A percentile compares a stretch with the other conserved stretches of the same genome.
Evolutionary conservation across 352 stramenopile genomes (phyloP).

Genomic region (Globisporangium perplexum): DNA sequence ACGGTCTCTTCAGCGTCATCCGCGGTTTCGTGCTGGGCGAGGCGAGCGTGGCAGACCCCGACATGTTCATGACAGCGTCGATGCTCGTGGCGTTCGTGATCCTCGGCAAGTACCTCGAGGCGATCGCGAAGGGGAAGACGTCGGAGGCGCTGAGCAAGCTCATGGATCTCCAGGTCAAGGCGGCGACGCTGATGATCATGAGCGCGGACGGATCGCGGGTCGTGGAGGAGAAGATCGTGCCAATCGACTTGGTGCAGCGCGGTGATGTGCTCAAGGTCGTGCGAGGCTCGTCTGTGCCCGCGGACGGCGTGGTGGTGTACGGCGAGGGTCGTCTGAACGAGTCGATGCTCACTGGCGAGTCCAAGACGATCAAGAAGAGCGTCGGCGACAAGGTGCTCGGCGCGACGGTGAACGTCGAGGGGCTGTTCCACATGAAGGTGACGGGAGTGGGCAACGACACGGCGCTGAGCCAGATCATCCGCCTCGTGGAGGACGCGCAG

Average conservation of each 20-base stretch:
- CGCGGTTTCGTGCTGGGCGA: conserved; percentile 62
- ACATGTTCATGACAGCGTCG: conserved; percentile 98
- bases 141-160: conserved; percentile 94
- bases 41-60: conserved; percentile 51
- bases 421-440: conserved; percentile 90
- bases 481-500: conserved; percentile 98
- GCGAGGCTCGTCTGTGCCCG: conserved; percentile 88
- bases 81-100: conserved; percentile 98
- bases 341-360: conserved; percentile 94
- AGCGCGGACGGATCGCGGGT: conserved; percentile 48
- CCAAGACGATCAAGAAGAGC: conserved; percentile 91
- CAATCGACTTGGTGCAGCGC: conserved; percentile 86
- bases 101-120: conserved; percentile 97
- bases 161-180: conserved; percentile 94
- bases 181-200: conserved; percentile 89
- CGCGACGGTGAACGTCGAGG: conserved; percentile 90
- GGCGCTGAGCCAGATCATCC: conserved; percentile 96
- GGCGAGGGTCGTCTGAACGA: conserved; percentile 92
- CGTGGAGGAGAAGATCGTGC: conserved; percentile 67
- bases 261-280: conserved; percentile 94
- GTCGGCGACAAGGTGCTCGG: conserved; percentile 84
- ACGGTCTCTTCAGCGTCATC: conserved; percentile 89
- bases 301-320: conserved; percentile 90
- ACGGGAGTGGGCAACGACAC: conserved; percentile 92
- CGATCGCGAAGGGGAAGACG: conserved; percentile 91